Conservation (phyloP, 441 rosid species). For the Populus trichocarpa region DNA sequence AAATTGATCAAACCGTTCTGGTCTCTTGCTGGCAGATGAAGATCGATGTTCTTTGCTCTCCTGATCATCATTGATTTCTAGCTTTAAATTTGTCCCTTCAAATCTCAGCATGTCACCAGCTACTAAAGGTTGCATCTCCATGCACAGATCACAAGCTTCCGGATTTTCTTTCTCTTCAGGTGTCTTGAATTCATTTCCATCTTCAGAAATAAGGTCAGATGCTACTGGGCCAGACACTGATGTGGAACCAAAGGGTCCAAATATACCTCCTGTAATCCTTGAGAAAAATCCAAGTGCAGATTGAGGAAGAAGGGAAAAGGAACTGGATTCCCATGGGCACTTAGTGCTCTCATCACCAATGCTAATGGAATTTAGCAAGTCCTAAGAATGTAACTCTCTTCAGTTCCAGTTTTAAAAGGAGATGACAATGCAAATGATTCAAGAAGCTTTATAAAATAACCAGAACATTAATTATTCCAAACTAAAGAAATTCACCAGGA, state of each 20-base stretch:
- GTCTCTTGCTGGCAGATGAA: constrained; percentile 19
- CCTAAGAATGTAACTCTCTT: constrained; percentile 38
- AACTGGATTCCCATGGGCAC: constrained; percentile 30
- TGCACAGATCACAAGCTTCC: constrained; percentile 31
- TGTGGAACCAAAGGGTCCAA: constrained; percentile 47
- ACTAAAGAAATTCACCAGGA: not conserved
- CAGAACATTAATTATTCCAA: not conserved
- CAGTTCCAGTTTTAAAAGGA: constrained; percentile 8
- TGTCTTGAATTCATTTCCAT: constrained; percentile 29
- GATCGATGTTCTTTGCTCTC: constrained; percentile 24
- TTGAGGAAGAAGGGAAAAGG: constrained; percentile 48
- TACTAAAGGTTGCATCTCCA: constrained; percentile 33
- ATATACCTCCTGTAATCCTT: constrained; percentile 50
- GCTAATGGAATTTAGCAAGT: constrained; percentile 31
- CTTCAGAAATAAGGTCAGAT: constrained; percentile 36
- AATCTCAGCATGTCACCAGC: constrained; percentile 25
- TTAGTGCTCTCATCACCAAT: constrained; percentile 34
- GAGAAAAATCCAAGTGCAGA: constrained; percentile 66
- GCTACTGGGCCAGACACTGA: constrained; percentile 34
- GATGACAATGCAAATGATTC: not conserved
- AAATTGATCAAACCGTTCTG: constrained; percentile 49
- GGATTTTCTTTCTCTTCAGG: constrained; percentile 28
- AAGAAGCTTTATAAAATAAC: not conserved
- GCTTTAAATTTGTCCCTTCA: constrained; percentile 19
- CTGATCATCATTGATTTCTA: constrained; percentile 28